Evolutionary conservation across 2,329 filamentous ascomycete species (phyloP), one percentile per base, ranked within the genome.

Genomic region (Neofusicoccum cordaticola): DNA sequence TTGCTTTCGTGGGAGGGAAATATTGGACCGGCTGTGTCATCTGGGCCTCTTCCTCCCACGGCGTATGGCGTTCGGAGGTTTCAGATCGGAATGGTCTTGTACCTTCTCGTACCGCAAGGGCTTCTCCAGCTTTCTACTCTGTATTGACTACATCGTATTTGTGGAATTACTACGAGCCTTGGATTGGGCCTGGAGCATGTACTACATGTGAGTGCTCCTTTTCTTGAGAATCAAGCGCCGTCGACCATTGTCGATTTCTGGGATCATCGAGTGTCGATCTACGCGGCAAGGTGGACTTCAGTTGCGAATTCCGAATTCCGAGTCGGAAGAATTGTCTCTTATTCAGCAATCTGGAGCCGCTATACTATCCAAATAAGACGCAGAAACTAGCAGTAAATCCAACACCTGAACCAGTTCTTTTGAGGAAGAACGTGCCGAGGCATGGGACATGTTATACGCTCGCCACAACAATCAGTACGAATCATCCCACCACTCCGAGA

Each of bases 401-500:
- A 31, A 31, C 27, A 31, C 27, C 27, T 31, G 5, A 31, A 31
- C 27, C 27, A 31, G 27, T 7, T 31, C 4, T 31, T 31, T 31
- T 31, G 27, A 7, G 6, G 1, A 5, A 7, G 3, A 31, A 31
- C 6, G 27, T 7, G 27, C 1, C 27, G 27, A 31, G 6, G 6
- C 27, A 31, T 31, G 27, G 27, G 22, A 3, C 2, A 22, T 22
- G 22, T 22, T 3, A 3, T 22, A 22, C 22, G 22, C 22, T 22
- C 22, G 22, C 27, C 27, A 31, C 27, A 7, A 31, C 22, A 9
- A 50, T 63, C 39, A 63, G 8, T 63, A 63, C n/a, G 6, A 45
- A 35, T 63, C 60, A 45, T 63, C 60, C 47, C 47, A 63, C 22
- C 47, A 63, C 22, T 63, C 60, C 11, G 48, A 42, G 22, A 53